phyloP scores from a whole-genome alignment of 2,329 filamentous ascomycete species.

The Curvularia sp. region DNA sequence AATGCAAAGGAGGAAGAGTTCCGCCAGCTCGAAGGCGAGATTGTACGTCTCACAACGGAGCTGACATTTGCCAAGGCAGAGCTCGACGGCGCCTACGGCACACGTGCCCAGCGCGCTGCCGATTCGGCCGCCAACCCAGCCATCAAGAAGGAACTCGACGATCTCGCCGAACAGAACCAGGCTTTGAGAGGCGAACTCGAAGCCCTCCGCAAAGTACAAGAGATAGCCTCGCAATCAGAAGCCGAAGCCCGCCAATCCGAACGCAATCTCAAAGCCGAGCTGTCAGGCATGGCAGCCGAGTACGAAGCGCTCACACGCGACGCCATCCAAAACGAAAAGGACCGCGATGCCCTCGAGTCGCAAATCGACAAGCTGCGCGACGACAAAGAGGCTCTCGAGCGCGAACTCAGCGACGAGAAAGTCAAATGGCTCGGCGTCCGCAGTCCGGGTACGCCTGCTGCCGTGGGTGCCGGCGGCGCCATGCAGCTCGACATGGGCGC shows the following conservation, averaged over 20 bases:
- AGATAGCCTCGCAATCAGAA: conserved; percentile 46
- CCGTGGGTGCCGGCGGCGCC: conserved; percentile 24
- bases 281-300: conserved; percentile 71
- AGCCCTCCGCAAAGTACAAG: conserved; percentile 50
- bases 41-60: conserved; percentile 73
- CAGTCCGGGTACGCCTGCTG: conserved; percentile 55
- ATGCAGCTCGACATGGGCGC: conserved; percentile 55
- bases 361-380: conserved; percentile 70
- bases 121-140: conserved; percentile 65
- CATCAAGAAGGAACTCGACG: conserved; percentile 66
- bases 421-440: conserved; percentile 69
- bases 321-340: conserved; percentile 73
- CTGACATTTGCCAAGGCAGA: conserved; percentile 90
- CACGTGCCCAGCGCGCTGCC: conserved; percentile 71
- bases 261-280: conserved; percentile 66
- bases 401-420: conserved; percentile 70
- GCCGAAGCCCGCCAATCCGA: conserved; percentile 49
- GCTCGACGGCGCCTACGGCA: conserved; percentile 92
- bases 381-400: conserved; percentile 68
- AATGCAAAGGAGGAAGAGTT: conserved; percentile 48
- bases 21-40: conserved; percentile 63
- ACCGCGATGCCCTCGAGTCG: conserved; percentile 69
- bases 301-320: conserved; percentile 74
- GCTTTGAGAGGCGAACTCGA: conserved; percentile 54
- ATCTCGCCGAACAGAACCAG: conserved; percentile 56